phyloP scores from a whole-genome alignment of 2,329 filamentous ascomycete species.

The Teratosphaeria pseudoeucalypti region DNA sequence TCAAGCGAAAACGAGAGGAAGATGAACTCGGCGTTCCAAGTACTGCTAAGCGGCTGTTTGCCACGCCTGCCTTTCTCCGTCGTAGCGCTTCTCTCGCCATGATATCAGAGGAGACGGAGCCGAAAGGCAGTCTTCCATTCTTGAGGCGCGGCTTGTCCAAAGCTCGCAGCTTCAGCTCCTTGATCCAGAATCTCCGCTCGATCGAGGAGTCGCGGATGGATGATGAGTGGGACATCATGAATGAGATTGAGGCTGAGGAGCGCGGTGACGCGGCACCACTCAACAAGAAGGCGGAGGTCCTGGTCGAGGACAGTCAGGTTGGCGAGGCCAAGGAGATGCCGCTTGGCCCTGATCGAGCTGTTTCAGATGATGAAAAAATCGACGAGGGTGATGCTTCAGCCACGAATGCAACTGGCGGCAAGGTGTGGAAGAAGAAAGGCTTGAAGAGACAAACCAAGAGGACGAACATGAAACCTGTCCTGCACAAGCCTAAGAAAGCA shows the following conservation, averaged over 20 bases:
- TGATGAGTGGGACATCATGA: slow-evolving; percentile 63
- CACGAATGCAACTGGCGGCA: slow-evolving; percentile 37
- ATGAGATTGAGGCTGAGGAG: slow-evolving; percentile 53
- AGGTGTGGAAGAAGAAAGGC: slow-evolving; percentile 71
- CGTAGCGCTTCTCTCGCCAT: slow-evolving; percentile 40
- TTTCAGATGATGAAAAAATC: slow-evolving; percentile 47
- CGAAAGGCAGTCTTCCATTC: slow-evolving; percentile 25
- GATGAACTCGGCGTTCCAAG: slow-evolving; percentile 20
- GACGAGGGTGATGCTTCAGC: slow-evolving; percentile 29
- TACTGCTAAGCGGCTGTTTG: slow-evolving; percentile 34
- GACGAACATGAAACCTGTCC: slow-evolving; percentile 43
- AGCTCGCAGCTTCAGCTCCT: slow-evolving; percentile 59
- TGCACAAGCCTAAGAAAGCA: slow-evolving; percentile 22
- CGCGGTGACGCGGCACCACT: slow-evolving; percentile 3
- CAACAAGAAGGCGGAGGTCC: slow-evolving; percentile 18
- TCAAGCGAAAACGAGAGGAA: slow-evolving; percentile 36
- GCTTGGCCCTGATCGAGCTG: slow-evolving; percentile 34
- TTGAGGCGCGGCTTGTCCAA: slow-evolving; percentile 33
- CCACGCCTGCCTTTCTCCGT: slow-evolving; percentile 62
- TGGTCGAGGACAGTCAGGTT: slow-evolving; percentile 34
- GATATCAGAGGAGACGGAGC: slow-evolving; percentile 49
- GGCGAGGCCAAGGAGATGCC: slow-evolving; percentile 26
- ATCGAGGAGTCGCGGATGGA: slow-evolving; percentile 60
- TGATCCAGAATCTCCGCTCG: slow-evolving; percentile 60
- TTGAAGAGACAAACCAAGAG: slow-evolving; percentile 67